Conservation (phyloP, 2,329 filamentous ascomycete species). For the Fusarium ramigenum region DNA sequence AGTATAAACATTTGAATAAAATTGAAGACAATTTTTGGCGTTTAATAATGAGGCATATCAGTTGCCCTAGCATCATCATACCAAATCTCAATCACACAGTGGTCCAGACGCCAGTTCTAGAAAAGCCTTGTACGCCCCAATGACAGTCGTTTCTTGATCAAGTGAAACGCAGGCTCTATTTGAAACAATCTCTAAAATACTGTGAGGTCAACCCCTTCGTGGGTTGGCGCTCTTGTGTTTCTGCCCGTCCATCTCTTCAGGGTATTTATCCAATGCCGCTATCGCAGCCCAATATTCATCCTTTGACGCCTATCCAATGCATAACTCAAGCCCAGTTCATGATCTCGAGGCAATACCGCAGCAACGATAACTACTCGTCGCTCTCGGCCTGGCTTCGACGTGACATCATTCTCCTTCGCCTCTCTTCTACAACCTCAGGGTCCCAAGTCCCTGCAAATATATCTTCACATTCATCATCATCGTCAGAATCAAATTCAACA, state of each 20-base stretch:
- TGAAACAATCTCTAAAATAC: constrained; percentile 3
- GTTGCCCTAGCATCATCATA: constrained; percentile 16
- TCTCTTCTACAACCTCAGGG: constrained; percentile 58
- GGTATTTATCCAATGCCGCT: constrained; percentile 34
- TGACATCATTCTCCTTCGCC: constrained; percentile 53
- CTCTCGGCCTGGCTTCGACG: constrained; percentile 37
- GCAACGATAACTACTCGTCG: constrained; percentile 14
- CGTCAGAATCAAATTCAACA: constrained; percentile 68
- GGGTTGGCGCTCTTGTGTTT: constrained; percentile 6
- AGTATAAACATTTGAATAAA: neutral
- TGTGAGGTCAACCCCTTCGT: neutral
- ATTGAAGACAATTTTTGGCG: neutral
- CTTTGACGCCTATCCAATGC: constrained; percentile 35
- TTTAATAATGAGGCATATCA: neutral
- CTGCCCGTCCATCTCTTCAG: constrained; percentile 9
- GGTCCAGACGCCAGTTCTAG: neutral
- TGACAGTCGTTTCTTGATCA: neutral
- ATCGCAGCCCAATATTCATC: constrained; percentile 10
- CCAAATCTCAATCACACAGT: neutral
- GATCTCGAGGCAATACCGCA: neutral
- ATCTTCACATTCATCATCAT: constrained; percentile 74
- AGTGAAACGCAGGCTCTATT: constrained; percentile 12
- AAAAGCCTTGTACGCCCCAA: constrained; percentile 4
- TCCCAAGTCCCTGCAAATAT: constrained; percentile 72
- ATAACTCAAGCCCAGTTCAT: constrained; percentile 1